A percentile compares a stretch with the other conserved stretches of the same genome.
Evolutionary conservation across 371 early-diverging fungal species (phyloP).

Genomic region (Cokeromyces recurvatus): DNA sequence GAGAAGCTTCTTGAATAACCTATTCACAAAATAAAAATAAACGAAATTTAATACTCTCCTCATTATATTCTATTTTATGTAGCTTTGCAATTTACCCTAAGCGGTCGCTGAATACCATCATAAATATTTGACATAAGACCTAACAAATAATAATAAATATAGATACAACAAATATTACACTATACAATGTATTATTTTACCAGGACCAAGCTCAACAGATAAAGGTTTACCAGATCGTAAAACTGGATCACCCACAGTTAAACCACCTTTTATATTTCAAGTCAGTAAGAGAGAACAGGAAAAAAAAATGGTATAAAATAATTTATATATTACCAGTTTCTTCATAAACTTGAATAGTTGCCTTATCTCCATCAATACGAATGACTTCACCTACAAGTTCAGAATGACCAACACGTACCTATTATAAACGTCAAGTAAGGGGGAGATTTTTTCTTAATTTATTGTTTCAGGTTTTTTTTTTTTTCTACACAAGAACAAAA

Average conservation of each 20-base stretch:
- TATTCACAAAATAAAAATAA: constrained; percentile 23
- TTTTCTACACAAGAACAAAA: not conserved
- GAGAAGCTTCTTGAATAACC: constrained; percentile 90
- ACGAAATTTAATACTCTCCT: too few relatives aligned
- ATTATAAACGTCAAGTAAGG: not conserved
- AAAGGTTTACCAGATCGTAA: constrained; percentile 96
- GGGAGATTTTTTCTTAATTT: not conserved
- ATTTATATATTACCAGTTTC: constrained; percentile 84
- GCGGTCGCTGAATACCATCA: constrained; percentile 99
- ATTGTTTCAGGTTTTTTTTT: too few relatives aligned
- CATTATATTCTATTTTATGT: not conserved
- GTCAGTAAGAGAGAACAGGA: too few relatives aligned
- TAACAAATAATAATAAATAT: constrained; percentile 9
- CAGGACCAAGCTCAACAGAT: constrained; percentile 99
- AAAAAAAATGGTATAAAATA: too few relatives aligned
- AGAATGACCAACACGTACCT: constrained; percentile 98
- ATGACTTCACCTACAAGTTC: constrained; percentile 99
- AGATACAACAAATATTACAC: too few relatives aligned
- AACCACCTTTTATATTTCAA: constrained; percentile 88
- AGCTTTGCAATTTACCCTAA: constrained; percentile 53
- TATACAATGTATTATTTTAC: constrained; percentile 39
- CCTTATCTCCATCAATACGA: constrained; percentile 98
- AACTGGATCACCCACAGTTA: constrained; percentile 99
- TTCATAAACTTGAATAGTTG: constrained; percentile 99
- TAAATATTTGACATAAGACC: constrained; percentile 98